Evolutionary conservation across 2,329 filamentous ascomycete genomes (phyloP).

Genomic region (Conoideocrella luteorostrata): DNA sequence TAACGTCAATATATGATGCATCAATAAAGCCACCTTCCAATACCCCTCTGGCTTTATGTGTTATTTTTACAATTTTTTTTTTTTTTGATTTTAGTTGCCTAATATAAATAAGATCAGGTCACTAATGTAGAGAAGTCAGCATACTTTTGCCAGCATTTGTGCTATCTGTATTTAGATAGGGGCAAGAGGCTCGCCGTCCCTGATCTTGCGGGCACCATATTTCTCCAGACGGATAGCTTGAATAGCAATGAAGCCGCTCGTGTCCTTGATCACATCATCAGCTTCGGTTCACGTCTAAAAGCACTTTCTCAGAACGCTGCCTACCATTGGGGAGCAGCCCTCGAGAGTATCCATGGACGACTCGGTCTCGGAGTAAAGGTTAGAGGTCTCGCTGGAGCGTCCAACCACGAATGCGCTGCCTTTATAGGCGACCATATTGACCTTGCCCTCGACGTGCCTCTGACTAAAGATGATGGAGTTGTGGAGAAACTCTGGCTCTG

Average conservation of each 20-base stretch:
- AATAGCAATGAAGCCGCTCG: constrained; percentile 54
- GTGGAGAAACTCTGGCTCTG: constrained; percentile 2
- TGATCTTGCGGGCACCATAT: too few relatives aligned
- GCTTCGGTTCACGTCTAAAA: constrained; percentile 1
- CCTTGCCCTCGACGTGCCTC: constrained; percentile 25
- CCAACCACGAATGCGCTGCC: constrained; percentile 34
- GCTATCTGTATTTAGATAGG: too few relatives aligned
- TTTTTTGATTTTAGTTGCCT: too few relatives aligned
- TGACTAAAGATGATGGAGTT: not conserved
- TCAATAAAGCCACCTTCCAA: too few relatives aligned
- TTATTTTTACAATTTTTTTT: too few relatives aligned
- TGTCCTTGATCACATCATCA: constrained; percentile 24
- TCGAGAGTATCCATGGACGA: constrained; percentile 41
- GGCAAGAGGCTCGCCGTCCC: too few relatives aligned
- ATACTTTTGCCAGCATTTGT: too few relatives aligned
- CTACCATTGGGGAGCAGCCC: constrained; percentile 29
- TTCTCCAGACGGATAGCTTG: constrained; percentile 58
- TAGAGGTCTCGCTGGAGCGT: constrained; percentile 31
- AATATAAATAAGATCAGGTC: too few relatives aligned
- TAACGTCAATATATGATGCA: too few relatives aligned
- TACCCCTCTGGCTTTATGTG: too few relatives aligned
- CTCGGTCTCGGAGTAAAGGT: constrained; percentile 41
- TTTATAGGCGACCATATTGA: constrained; percentile 25
- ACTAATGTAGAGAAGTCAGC: too few relatives aligned
- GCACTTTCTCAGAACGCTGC: not conserved